Percentiles rank a stretch among this genome's conserved stretches.
Conservation (phyloP, 441 rosid genomes). For the Eruca vesicaria region DNA sequence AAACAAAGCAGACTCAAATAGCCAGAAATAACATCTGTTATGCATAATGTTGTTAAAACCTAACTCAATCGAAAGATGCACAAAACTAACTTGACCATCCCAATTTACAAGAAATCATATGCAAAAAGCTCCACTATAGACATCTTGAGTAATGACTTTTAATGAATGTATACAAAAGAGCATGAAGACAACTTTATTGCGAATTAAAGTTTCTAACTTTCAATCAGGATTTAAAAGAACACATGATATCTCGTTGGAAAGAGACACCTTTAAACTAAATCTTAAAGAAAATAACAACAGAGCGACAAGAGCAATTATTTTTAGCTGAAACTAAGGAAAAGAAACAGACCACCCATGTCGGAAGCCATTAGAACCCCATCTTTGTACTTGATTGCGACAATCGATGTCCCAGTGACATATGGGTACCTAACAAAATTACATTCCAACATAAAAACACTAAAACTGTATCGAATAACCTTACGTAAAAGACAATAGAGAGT, state of each 20-base stretch:
- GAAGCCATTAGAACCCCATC: slow-evolving; percentile 96
- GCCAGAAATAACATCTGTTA: not conserved
- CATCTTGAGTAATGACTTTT: not conserved
- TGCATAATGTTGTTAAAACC: not conserved
- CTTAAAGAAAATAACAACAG: not conserved
- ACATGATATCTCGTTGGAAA: not conserved
- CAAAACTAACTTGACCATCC: too few relatives aligned
- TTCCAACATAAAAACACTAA: not conserved
- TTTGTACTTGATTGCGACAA: slow-evolving; percentile 86
- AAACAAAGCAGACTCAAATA: not conserved
- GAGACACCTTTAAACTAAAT: not conserved
- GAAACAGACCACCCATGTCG: slow-evolving; percentile 83
- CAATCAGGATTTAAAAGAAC: not conserved
- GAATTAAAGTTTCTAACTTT: too few relatives aligned
- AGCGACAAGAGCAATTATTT: not conserved
- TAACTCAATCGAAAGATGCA: not conserved
- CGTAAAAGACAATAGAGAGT: not conserved
- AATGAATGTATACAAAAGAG: not conserved
- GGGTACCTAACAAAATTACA: slow-evolving; percentile 55
- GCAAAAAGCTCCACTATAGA: not conserved
- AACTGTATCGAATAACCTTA: slow-evolving; percentile 7
- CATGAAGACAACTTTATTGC: too few relatives aligned
- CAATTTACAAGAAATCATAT: not conserved
- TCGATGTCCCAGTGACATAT: slow-evolving; percentile 88
- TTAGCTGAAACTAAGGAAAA: not conserved